Evolutionary conservation across 2,329 filamentous ascomycete species (phyloP).

Genomic region (Epichloe gansuensis): DNA sequence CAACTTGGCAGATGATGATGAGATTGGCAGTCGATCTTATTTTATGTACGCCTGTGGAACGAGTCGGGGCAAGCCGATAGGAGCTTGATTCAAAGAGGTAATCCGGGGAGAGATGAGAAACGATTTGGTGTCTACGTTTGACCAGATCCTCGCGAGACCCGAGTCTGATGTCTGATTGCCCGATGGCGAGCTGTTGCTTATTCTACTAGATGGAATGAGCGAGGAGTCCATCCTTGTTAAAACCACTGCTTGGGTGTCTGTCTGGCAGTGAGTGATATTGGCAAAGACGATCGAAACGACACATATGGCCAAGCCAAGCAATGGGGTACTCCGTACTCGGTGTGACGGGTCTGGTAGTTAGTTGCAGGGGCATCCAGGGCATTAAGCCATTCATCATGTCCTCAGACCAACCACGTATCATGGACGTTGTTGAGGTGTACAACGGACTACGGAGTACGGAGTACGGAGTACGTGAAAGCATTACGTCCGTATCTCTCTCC

Average conservation of each 20-base stretch:
- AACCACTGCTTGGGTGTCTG: too few species aligned
- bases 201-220: too few species aligned
- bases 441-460: not conserved
- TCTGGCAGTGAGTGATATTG: too few species aligned
- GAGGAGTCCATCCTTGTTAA: too few species aligned
- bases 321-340: too few species aligned
- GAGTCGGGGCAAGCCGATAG: not conserved
- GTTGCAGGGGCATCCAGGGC: not conserved
- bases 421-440: not conserved
- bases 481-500: slow-evolving; percentile 16
- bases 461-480: slow-evolving; percentile 12
- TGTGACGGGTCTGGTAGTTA: too few species aligned
- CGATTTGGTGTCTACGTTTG: not conserved
- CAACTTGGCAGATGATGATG: not conserved
- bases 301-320: too few species aligned
- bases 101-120: not conserved
- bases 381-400: not conserved
- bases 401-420: not conserved
- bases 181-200: too few species aligned
- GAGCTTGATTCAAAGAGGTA: not conserved
- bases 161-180: too few species aligned
- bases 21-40: not conserved
- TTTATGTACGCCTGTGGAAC: not conserved
- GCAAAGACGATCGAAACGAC: too few species aligned
- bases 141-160: too few species aligned